Evolutionary conservation across 1,284 basidiomycete species (phyloP).

Genomic region (Coniferiporia weirii): DNA sequence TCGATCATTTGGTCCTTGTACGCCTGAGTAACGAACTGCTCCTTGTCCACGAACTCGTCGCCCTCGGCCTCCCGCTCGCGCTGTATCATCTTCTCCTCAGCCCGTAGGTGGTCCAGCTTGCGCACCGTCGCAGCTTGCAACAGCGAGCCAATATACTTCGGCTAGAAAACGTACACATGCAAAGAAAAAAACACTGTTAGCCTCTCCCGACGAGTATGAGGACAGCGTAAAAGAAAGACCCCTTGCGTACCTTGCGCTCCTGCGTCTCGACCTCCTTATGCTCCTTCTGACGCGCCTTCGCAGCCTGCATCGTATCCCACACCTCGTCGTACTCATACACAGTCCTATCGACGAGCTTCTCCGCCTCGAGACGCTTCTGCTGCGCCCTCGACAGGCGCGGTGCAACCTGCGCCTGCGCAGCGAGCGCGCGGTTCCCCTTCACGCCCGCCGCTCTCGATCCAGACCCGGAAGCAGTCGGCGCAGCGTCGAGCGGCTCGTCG

Average conservation of each 20-base stretch:
- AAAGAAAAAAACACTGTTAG: no score
- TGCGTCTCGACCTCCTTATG: slow-evolving; percentile 67
- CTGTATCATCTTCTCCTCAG: slow-evolving; percentile 98
- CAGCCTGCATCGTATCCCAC: slow-evolving; percentile 93
- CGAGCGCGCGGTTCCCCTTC: slow-evolving; percentile 28
- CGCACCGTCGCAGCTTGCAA: slow-evolving; percentile 83
- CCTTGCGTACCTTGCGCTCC: slow-evolving; percentile 64
- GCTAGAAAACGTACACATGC: slow-evolving; percentile 45
- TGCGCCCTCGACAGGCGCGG: slow-evolving; percentile 52
- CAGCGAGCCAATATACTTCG: slow-evolving; percentile 88
- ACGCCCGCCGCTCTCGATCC: slow-evolving; percentile 33
- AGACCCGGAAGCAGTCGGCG: slow-evolving; percentile 36
- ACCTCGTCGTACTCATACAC: slow-evolving; percentile 97
- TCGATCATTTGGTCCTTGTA: slow-evolving; percentile 97
- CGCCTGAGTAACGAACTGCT: slow-evolving; percentile 94
- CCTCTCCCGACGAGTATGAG: not conserved
- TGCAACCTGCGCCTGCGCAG: slow-evolving; percentile 22
- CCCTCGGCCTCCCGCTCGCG: slow-evolving; percentile 91
- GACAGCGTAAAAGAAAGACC: not conserved
- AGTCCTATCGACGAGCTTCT: slow-evolving; percentile 74
- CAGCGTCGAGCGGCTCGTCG: slow-evolving; percentile 51
- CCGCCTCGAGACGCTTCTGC: slow-evolving; percentile 67
- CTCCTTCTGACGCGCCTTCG: slow-evolving; percentile 69
- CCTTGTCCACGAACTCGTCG: slow-evolving; percentile 92
- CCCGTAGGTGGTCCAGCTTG: slow-evolving; percentile 85